These are phyloP conservation scores for Trichoderma sp. DNA, from an alignment of 2,329 filamentous ascomycete genomes.

Conservation along the genomic window DNA sequence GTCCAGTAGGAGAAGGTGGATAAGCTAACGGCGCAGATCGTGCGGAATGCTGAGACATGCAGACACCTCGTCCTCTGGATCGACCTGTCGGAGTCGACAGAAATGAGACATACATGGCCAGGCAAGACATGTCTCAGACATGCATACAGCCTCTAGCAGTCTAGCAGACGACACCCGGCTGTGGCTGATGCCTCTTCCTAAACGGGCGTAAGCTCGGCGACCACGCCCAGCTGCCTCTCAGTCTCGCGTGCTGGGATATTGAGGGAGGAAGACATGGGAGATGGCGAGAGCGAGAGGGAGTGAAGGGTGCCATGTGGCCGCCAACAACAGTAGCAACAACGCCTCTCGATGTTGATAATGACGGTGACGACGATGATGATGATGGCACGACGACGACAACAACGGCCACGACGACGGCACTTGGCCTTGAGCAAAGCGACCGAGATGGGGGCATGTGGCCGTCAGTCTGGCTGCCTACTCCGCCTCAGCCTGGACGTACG, in stretches of 20 bases:
- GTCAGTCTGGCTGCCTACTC: neutral
- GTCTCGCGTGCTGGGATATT: neutral
- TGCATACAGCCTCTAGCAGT: constrained; percentile 25
- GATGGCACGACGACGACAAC: neutral
- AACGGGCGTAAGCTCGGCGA: constrained; percentile 15
- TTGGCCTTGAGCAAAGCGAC: neutral
- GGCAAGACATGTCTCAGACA: constrained; percentile 36
- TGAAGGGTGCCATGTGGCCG: neutral
- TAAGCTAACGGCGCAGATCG: constrained; percentile 18
- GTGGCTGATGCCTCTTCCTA: constrained; percentile 11
- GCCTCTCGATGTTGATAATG: neutral
- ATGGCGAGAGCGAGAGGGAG: neutral
- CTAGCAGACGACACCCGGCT: constrained; percentile 18
- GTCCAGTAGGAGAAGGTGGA: constrained; percentile 9
- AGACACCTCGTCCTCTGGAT: constrained; percentile 30
- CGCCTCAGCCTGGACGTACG: constrained; percentile 9
- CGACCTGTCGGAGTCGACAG: constrained; percentile 35
- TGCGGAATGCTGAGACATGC: constrained; percentile 26
- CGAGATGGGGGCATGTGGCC: neutral
- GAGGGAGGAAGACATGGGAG: neutral
- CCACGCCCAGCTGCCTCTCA: neutral
- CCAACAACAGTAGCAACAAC: constrained; percentile 3
- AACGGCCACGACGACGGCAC: neutral
- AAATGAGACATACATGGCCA: constrained; percentile 38
- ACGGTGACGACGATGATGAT: neutral